These are phyloP conservation scores for Trichosporon sp. DNA, from an alignment of 1,284 basidiomycete species.

Conservation along the genomic window DNA sequence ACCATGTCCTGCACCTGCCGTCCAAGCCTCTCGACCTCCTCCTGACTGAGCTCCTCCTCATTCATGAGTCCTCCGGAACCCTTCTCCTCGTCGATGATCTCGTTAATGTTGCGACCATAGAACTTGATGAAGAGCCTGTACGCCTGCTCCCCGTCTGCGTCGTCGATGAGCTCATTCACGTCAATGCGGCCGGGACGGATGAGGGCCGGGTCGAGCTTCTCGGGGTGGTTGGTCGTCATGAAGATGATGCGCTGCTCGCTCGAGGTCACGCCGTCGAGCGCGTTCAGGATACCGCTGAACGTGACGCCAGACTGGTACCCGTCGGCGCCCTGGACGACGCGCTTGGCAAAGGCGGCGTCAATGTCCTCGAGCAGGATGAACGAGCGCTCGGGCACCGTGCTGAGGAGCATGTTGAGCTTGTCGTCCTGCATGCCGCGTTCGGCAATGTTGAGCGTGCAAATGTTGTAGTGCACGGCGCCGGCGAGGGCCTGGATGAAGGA, in stretches of 20 bases:
- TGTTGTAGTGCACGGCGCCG: conserved; percentile 89
- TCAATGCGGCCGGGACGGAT: conserved; percentile 95
- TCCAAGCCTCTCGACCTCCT: conserved; percentile 63
- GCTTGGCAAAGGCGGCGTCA: conserved; percentile 95
- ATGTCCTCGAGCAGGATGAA: conserved; percentile 95
- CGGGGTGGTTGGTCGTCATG: conserved; percentile 96
- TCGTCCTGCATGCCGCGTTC: conserved; percentile 96
- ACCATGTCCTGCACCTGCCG: conserved; percentile 63
- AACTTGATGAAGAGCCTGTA: conserved; percentile 79
- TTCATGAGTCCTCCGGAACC: conserved; percentile 23
- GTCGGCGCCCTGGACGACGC: conserved; percentile 83
- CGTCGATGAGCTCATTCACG: conserved; percentile 78
- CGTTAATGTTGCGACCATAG: conserved; percentile 60
- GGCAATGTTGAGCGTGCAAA: conserved; percentile 93
- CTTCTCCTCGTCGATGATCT: conserved; percentile 24
- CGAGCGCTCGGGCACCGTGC: conserved; percentile 88
- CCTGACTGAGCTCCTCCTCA: conserved; percentile 26
- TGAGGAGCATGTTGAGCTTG: conserved; percentile 90
- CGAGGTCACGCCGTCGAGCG: conserved; percentile 94
- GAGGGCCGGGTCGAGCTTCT: conserved; percentile 70
- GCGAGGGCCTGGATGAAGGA: conserved; percentile 98
- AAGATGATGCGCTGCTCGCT: conserved; percentile 97
- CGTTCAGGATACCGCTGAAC: conserved; percentile 96
- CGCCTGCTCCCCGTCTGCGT: conserved; percentile 83
- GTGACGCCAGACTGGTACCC: conserved; percentile 96